Evolutionary conservation across 495 filamentous ascomycete species (phyloP).

Genomic region (Cairneyella variabilis): DNA sequence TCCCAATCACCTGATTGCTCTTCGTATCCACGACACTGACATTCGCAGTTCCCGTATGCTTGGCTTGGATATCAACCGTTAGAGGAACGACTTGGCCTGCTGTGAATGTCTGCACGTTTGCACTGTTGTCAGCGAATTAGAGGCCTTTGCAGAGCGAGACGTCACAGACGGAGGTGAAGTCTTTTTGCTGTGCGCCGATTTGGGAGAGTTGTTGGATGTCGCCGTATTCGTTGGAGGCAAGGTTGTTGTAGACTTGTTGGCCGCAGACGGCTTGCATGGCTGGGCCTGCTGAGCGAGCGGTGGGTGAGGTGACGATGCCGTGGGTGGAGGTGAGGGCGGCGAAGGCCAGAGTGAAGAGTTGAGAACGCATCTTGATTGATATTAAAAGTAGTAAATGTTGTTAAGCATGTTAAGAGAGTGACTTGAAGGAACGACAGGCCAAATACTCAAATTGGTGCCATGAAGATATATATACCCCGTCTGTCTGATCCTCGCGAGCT

Average conservation of each 20-base stretch:
- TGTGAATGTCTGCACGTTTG: neutral
- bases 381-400: neutral
- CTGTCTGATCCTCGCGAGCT: no score
- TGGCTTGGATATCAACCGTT: neutral
- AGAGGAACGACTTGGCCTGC: neutral
- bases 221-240: slow-evolving; percentile 48
- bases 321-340: slow-evolving; percentile 47
- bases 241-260: slow-evolving; percentile 49
- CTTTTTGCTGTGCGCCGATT: slow-evolving; percentile 39
- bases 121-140: slow-evolving; percentile 47
- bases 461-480: no score
- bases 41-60: neutral
- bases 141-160: slow-evolving; percentile 57
- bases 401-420: neutral
- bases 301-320: slow-evolving; percentile 47
- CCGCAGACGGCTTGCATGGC: slow-evolving; percentile 50
- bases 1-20: neutral
- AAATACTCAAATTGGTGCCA: no score
- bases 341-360: neutral
- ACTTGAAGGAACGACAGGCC: neutral
- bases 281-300: slow-evolving; percentile 47
- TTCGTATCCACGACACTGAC: neutral
- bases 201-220: slow-evolving; percentile 52
- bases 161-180: slow-evolving; percentile 41
- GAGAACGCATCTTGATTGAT: neutral